These are phyloP conservation scores for Blastobotrys aristatus DNA, from an alignment of 1,139 yeast genomes.

Conservation along the genomic window DNA sequence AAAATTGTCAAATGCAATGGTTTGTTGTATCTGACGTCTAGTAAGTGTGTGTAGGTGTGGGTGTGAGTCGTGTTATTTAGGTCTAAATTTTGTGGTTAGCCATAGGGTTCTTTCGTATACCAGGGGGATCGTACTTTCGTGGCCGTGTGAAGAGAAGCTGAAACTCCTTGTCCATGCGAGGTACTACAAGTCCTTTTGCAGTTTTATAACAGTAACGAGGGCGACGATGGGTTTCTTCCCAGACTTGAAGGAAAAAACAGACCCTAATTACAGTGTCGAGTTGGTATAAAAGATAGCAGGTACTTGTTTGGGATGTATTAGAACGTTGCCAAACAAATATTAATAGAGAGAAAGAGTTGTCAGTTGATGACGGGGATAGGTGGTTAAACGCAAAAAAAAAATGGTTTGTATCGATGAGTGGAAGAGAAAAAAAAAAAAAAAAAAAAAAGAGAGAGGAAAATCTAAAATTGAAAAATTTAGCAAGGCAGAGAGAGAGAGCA, in stretches of 20 bases:
- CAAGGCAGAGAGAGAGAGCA: background rate
- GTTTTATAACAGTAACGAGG: conserved; percentile 21
- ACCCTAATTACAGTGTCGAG: conserved; percentile 20
- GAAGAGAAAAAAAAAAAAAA: background rate
- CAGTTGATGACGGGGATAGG: background rate
- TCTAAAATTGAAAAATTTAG: background rate
- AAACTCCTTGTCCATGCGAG: conserved; percentile 18
- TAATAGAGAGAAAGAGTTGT: background rate
- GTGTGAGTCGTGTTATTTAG: conserved; percentile 37
- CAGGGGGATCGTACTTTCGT: background rate
- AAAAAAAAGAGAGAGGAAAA: background rate
- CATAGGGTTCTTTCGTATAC: background rate
- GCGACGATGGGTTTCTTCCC: conserved; percentile 23
- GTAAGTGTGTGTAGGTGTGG: too few species aligned
- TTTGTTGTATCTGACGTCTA: too few species aligned
- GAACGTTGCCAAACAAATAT: background rate
- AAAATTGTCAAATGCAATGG: background rate
- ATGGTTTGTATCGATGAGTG: background rate
- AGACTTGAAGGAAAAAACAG: conserved; percentile 27
- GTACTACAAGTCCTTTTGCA: conserved; percentile 16
- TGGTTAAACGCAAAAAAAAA: background rate
- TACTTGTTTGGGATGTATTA: conserved; percentile 2
- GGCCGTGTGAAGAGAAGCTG: conserved; percentile 38
- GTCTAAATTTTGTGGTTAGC: conserved; percentile 12
- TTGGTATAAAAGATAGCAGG: background rate